Base-by-base conservation (phyloP, 768 basidiomycete species). In the Sistotremastrum niveocremeum region DNA sequence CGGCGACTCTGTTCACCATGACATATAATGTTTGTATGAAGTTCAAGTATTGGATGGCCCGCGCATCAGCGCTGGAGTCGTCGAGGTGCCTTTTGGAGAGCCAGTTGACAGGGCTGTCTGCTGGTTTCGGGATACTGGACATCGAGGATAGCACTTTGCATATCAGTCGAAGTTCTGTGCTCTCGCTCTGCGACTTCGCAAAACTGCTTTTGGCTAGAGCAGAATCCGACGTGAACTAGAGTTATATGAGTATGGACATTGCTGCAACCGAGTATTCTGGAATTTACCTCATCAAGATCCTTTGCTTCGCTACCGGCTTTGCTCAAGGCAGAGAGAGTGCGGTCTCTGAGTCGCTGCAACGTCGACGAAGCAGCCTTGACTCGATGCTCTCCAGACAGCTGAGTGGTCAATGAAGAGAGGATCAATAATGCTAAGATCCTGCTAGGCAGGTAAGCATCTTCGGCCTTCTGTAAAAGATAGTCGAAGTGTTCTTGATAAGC, bases 11-110 rank as follows among this genome's bases (percentile, higher is more conserved):
- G 53, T 81, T 88, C 5, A 77, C 77, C 12, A 87, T 56, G 11
- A 56, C 60, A 62, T 95, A 97, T 4, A 89, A 60, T 8, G 63
- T 58, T 32, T 77, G 73, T 62, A 79, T 71, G 47, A 89, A 67
- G n/a, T 60, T 54, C 28, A 81, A 68, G 54, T 80, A 88, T 30
- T 59, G 63, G 12, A 60, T 50, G 9, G 64, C 62, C 34, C 50
- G 12, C 59, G 47, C 9, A 57, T 54, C 37, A 55, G 52, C 40
- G 52, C 48, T 8, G 44, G 37, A 36, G 40, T 49, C 42, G 53
- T 34, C 42, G 44, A 36, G 7, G 20, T 20, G 20, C 20, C 2
- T 20, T 20, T 1, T 20, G 20, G 62, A 57, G 36, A 84, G 59
- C 80, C 81, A 86, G 53, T 77, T 68, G 12, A 78, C 53, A 6